Evolutionary conservation across 2,329 filamentous ascomycete genomes (phyloP).

Genomic region (Mycosphaerelloides madeirae): DNA sequence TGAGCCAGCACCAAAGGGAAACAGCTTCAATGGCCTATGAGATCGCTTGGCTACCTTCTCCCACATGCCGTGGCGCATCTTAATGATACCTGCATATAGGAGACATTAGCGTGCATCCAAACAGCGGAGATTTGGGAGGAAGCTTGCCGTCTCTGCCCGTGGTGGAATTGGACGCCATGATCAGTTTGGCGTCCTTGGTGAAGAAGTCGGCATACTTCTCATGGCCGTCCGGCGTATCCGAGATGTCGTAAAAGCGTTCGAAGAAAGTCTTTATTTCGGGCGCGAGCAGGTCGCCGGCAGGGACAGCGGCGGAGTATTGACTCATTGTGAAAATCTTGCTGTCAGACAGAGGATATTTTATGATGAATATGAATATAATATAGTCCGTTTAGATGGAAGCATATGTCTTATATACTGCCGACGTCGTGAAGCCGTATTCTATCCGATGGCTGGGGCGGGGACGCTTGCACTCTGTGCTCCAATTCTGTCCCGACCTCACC

Average conservation of each 20-base stretch:
- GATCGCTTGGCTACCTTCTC: constrained; percentile 45
- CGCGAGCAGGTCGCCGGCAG: constrained; percentile 32
- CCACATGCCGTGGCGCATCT: constrained; percentile 51
- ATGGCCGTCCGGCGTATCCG: constrained; percentile 46
- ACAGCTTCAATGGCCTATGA: constrained; percentile 47
- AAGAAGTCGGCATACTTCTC: constrained; percentile 47
- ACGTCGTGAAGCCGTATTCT: too few species aligned
- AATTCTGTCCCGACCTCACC: too few species aligned
- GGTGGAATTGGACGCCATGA: constrained; percentile 49
- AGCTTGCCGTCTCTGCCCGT: constrained; percentile 42
- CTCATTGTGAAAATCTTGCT: constrained; percentile 18
- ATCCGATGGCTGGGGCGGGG: too few species aligned
- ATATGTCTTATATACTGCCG: too few species aligned
- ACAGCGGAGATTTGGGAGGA: background rate
- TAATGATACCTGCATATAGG: constrained; percentile 44
- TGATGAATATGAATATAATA: too few species aligned
- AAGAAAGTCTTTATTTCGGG: constrained; percentile 42
- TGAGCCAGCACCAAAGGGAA: constrained; percentile 44
- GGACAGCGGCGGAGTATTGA: constrained; percentile 30
- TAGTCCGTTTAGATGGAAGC: too few species aligned
- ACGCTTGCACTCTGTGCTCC: too few species aligned
- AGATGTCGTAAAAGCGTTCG: constrained; percentile 44
- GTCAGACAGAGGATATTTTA: background rate
- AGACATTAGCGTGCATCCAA: constrained; percentile 1
- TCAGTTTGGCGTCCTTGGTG: constrained; percentile 46